phyloP scores from a whole-genome alignment of 2,329 filamentous ascomycete species.

The Botrytis medusae region DNA sequence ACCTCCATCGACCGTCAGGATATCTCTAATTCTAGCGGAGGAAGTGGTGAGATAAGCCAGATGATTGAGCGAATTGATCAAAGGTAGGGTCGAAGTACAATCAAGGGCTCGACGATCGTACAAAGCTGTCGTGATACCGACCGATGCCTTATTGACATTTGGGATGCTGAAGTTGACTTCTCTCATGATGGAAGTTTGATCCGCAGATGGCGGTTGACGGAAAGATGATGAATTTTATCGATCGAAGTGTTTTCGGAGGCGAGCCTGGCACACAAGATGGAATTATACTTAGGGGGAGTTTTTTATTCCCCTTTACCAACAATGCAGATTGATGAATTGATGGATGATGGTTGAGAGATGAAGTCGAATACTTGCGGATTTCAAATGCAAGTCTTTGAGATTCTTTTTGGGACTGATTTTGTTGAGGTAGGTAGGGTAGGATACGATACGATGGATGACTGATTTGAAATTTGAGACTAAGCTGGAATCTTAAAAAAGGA shows the following conservation, averaged over 20 bases:
- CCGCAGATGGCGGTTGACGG: slow-evolving; percentile 17
- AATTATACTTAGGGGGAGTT: slow-evolving; percentile 16
- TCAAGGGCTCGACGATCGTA: slow-evolving; percentile 97
- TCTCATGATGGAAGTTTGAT: slow-evolving; percentile 68
- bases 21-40: slow-evolving; percentile 94
- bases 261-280: slow-evolving; percentile 23
- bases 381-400: slow-evolving; percentile 7
- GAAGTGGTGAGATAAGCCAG: slow-evolving; percentile 98
- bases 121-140: slow-evolving; percentile 96
- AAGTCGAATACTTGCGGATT: not conserved
- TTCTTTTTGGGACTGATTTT: not conserved
- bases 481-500: slow-evolving; percentile 7
- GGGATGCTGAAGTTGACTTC: slow-evolving; percentile 99
- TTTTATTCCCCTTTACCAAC: not conserved
- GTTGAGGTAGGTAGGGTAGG: not conserved
- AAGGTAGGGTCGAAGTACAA: slow-evolving; percentile 93
- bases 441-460: not conserved
- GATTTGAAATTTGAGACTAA: not conserved
- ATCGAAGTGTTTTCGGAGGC: slow-evolving; percentile 28
- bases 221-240: slow-evolving; percentile 17
- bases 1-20: slow-evolving; percentile 96
- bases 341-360: not conserved
- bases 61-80: slow-evolving; percentile 99
- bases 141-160: slow-evolving; percentile 98
- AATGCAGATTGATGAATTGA: slow-evolving; percentile 29